Base-by-base conservation (phyloP, 2,329 filamentous ascomycete species). In the Venturia effusa region DNA sequence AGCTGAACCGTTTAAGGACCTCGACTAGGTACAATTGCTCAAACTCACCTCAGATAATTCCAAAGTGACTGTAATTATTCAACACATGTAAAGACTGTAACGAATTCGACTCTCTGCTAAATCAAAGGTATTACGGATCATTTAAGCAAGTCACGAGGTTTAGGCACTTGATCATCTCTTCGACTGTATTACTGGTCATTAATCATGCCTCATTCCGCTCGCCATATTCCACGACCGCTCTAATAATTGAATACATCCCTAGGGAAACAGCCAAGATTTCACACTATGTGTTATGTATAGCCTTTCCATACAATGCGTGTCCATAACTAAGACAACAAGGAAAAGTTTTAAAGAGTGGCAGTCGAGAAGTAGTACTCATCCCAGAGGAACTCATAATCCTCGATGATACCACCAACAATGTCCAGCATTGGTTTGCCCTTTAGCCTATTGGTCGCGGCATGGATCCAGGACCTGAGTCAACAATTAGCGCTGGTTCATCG, bases 381-480 rank as follows among this genome's bases (percentile, higher is more conserved):
- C 94, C 94, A 99, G 39, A 99, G 80, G 74, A 95, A 97, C 75
- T 96, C 90, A 73, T 99, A 99, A 74, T 99, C 94, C 73, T 97
- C 92, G 67, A 97, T 76, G 57, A 99, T 88, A 64, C 89, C 90
- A 10, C 87, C 89, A 30, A 96, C 81, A 72, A 99, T 84, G 68
- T 89, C 86, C 59, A 95, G 84, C 75, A 96, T 81, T 62, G 89
- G 86, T 71, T 87, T 88, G 68, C 85, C 80, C 71, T 81, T 87
- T 68, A 96, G 82, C 70, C 86, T 88, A 37, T 80, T 80, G 8
- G 93, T 87, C 17, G 93, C 75, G 4, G 85, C 84, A 75, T 89
- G 90, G 63, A 88, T 78, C 78, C 83, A 83, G 10, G 79, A 76
- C 69, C 83, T 84, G 43, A 3, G 7, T 39, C 11, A 24, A 68